These are phyloP conservation scores for Glycyrrhiza uralensis DNA, from an alignment of 306 rosid species.

Conservation along the genomic window DNA sequence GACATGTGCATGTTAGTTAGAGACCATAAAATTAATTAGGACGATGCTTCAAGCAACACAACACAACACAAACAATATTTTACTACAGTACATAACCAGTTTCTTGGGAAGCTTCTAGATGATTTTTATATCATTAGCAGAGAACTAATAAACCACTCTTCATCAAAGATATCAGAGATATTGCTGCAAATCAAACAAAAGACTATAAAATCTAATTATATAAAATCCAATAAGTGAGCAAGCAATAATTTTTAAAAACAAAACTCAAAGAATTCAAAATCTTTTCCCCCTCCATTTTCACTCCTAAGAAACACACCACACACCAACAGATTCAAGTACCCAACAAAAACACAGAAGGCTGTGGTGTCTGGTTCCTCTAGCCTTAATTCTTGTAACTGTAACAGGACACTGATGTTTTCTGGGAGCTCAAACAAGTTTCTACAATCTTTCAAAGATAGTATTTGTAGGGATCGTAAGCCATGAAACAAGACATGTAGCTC, in stretches of 20 bases:
- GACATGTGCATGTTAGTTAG: not conserved
- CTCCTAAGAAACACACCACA: too few species aligned
- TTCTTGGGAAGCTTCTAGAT: slow-evolving; percentile 68
- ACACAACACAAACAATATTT: slow-evolving; percentile 1
- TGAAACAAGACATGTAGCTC: not conserved
- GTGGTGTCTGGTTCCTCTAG: too few species aligned
- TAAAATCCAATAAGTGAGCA: slow-evolving; percentile 10
- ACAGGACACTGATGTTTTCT: not conserved
- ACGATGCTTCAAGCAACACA: too few species aligned
- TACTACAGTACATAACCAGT: slow-evolving; percentile 21
- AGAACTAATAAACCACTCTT: slow-evolving; percentile 69
- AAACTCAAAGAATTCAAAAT: too few species aligned
- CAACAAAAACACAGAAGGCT: too few species aligned
- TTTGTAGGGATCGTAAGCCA: not conserved
- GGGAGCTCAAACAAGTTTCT: slow-evolving; percentile 9
- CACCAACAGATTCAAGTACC: too few species aligned
- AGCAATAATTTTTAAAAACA: too few species aligned
- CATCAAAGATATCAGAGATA: slow-evolving; percentile 84
- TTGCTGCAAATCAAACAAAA: slow-evolving; percentile 53
- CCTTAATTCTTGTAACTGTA: not conserved
- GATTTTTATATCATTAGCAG: slow-evolving; percentile 80
- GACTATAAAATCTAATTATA: slow-evolving; percentile 14
- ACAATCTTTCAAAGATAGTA: not conserved
- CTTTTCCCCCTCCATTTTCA: too few species aligned
- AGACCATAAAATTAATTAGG: slow-evolving; percentile 7